Base-by-base conservation (phyloP, 495 filamentous ascomycete genomes). In the Clavariopsis aquatica region DNA sequence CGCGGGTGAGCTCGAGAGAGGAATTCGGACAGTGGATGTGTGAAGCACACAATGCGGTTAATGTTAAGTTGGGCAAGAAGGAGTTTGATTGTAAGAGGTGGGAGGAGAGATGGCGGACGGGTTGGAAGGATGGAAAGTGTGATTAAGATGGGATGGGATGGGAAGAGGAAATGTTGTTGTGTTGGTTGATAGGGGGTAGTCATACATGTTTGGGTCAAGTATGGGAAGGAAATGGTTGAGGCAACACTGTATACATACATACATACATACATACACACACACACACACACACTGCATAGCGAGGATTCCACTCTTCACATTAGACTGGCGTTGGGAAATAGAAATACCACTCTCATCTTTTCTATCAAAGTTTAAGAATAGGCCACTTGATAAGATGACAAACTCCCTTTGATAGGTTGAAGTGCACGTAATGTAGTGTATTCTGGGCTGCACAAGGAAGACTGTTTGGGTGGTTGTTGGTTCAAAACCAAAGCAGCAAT, bases 21-120 rank as follows among this genome's bases (percentile, higher is more conserved):
- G 89, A 89, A 71, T 92, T 98, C 71, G 94, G 92, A 45, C 81
- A 80, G 68, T 98, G 95, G 95, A 87, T 98, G 82, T 98, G 94
- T 72, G 89, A 93, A 75, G 94, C 94, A 70, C 94, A 98, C 81
- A 98, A 98, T 80, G 92, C 91, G 69, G 94, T 98, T 23, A 98
- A 98, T 82, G 79, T 83, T 52, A 97, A 96, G 78, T 73, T 98
- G 65, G 94, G 94, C 62, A 98, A 98, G 81, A 80, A 84, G 70
- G 82, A 81, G 70, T 98, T 98, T 81, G 92, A 98, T 82, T 98
- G 94, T 78, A 78, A 78, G 23, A 85, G 83, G 72, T 96, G 93
- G 91, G 87, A 96, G 77, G 92, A 98, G 81, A 83, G 94, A 76
- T 98, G 94, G 94, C 80, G 89, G 79, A 90, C 85, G 12, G 95